phyloP scores from a whole-genome alignment of 2,329 filamentous ascomycete genomes.

The Neurospora sp. region DNA sequence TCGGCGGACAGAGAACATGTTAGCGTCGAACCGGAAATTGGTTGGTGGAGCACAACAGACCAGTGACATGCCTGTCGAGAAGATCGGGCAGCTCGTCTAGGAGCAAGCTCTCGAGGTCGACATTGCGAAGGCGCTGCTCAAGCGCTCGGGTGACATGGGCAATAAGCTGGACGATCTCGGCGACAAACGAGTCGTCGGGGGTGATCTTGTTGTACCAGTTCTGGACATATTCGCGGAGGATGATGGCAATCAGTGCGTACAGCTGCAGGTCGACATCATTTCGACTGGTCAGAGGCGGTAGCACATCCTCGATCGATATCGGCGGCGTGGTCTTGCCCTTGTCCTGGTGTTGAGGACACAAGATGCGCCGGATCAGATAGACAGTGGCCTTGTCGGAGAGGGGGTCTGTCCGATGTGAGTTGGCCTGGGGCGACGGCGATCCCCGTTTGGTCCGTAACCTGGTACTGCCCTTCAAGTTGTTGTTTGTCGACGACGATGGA shows the following conservation, averaged over 20 bases:
- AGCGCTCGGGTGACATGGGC: slow-evolving; percentile 83
- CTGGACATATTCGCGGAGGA: slow-evolving; percentile 83
- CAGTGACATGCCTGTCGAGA: slow-evolving; percentile 68
- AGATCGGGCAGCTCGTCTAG: slow-evolving; percentile 83
- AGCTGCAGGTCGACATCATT: slow-evolving; percentile 90
- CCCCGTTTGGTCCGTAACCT: neutral
- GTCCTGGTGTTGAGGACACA: slow-evolving; percentile 66
- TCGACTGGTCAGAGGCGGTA: slow-evolving; percentile 87
- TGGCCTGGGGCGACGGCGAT: slow-evolving; percentile 17
- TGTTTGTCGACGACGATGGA: neutral
- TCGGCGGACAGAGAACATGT: slow-evolving; percentile 1
- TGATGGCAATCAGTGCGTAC: slow-evolving; percentile 83
- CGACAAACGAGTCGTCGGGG: slow-evolving; percentile 76
- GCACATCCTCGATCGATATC: slow-evolving; percentile 63
- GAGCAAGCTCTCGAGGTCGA: slow-evolving; percentile 74
- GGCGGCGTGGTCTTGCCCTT: slow-evolving; percentile 38
- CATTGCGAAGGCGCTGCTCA: slow-evolving; percentile 73
- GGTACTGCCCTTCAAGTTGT: neutral
- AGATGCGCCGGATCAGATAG: slow-evolving; percentile 69
- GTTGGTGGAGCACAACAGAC: slow-evolving; percentile 35
- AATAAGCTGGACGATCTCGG: slow-evolving; percentile 81
- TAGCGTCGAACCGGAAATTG: slow-evolving; percentile 8
- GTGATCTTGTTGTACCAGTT: slow-evolving; percentile 92
- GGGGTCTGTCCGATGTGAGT: slow-evolving; percentile 29
- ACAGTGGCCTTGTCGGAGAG: slow-evolving; percentile 71